Conservation (phyloP, 2,329 filamentous ascomycete genomes). For the Dactylella cylindrospora region DNA sequence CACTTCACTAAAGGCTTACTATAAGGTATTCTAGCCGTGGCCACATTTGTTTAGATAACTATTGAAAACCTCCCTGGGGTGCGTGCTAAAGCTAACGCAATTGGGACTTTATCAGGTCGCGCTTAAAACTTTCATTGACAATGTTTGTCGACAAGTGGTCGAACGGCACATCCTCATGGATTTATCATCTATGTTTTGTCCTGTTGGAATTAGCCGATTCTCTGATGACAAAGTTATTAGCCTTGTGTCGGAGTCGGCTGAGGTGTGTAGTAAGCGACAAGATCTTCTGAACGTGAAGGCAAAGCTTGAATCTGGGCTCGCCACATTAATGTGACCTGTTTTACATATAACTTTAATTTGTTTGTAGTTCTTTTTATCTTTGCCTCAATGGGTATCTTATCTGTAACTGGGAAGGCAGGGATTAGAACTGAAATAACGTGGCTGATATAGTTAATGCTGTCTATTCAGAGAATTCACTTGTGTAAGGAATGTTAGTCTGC, state of each 20-base stretch:
- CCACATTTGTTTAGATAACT: background rate
- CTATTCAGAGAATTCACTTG: too few species aligned
- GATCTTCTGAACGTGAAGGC: constrained; percentile 2
- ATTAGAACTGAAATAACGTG: too few species aligned
- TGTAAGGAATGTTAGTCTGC: too few species aligned
- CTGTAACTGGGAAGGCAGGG: too few species aligned
- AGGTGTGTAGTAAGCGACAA: background rate
- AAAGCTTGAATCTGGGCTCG: constrained; percentile 6
- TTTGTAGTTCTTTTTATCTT: too few species aligned
- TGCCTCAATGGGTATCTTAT: too few species aligned
- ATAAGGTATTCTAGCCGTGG: constrained; percentile 48
- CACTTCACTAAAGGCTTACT: constrained; percentile 50
- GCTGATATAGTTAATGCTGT: too few species aligned
- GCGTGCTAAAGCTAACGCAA: constrained; percentile 4
- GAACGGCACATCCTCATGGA: constrained; percentile 50
- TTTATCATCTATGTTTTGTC: constrained; percentile 49
- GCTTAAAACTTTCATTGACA: constrained; percentile 51
- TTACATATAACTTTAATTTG: too few species aligned
- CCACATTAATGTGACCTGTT: too few species aligned
- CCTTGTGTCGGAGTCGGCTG: constrained; percentile 49
- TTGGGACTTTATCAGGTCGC: constrained; percentile 46
- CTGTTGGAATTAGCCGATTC: constrained; percentile 46
- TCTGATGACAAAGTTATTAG: constrained; percentile 46
- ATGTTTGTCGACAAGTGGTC: constrained; percentile 51
- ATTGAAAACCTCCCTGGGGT: background rate